Evolutionary conservation across 2,329 filamentous ascomycete species (phyloP), one percentile per base, ranked within the genome.

Genomic region (Ophiostoma ulmi): DNA sequence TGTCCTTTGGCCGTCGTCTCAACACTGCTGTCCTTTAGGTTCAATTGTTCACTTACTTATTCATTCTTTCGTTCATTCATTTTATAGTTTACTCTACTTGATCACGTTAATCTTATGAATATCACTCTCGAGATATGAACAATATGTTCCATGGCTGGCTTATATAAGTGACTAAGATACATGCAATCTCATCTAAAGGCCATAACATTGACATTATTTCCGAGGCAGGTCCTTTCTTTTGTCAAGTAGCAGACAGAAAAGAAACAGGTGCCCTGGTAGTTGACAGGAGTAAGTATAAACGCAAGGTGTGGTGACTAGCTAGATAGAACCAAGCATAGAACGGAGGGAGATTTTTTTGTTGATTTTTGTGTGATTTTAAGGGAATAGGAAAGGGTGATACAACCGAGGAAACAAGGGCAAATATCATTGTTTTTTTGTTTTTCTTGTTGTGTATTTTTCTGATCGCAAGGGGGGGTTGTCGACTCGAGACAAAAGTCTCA

Each of bases 221-320:
- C 36, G 20, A n/a, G 35, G 63, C 63, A 22, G 63, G 63, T 65
- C 63, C 63, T 22, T 22, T 39, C 31, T 11, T 4, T 11, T 39
- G 35, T 39, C 63, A 10, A 17, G 63, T 22, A 65, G 17, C 17
- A 39, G 63, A 39, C 20, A 41, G 3, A n/a, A 7, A 20, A 64
- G 31, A 44, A 20, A 38, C 35, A 64, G 63, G 63, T 20, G n/a
- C 63, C 63, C 7, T 5, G 63, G 36, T 20, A 65, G 63, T 65
- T 65, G 63, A 39, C 63, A 41, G 36, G 58, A 36, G 8, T 11
- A 22, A 65, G 13, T 41, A 10, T 26, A 65, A 36, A 39, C 6
- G 36, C 17, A 65, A 65, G 63, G 63, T 39, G 61, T 64, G 22
- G 61, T 64, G 58, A 63, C 35, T 64, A 63, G 58, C 58, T 61